Evolutionary conservation across 1,284 basidiomycete species (phyloP), one percentile per base, ranked within the genome.

Genomic region (Fomitopsis schrenkii): DNA sequence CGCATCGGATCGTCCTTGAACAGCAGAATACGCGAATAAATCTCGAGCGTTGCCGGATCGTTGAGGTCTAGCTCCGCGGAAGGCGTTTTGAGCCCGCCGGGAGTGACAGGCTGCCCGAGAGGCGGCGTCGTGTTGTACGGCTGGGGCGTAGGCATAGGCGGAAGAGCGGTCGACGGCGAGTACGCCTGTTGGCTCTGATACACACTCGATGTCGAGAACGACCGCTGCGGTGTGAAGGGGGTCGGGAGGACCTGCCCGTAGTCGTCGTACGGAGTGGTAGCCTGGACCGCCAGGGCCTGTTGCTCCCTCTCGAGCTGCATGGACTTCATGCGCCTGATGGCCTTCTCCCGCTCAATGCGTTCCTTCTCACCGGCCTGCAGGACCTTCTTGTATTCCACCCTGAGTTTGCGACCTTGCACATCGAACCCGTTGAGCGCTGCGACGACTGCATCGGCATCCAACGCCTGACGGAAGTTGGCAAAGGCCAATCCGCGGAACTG

Each of bases 311-410:
- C 93, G 40, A 97, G 77, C 72, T 97, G 94, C 88, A 97, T 95
- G 59, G 93, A 95, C 68, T 95, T 89, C 96, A 99, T 98, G 61
- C 97, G 86, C 70, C 97, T 93, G 68, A 99, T 90, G 2, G 97
- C 97, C 80, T 99, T 99, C 80, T 99, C 97, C 65, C 97, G 84
- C 76, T 99, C 97, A 72, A 99, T 99, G 61, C 95, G 87, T 74
- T 99, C 97, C 80, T 99, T 99, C 77, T 99, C 97, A 53, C 97
- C 97, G 1, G 95, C 95, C 75, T 98, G 97, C 19, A 99, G 81
- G 9, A 98, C 97, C 77, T 98, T 98, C 81, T 99, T 99, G 83
- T 98, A 99, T 77, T 99, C 97, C 62, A 98, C 97, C 40, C 97
- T 91, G 52, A 99, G 83, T 77, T 98, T 99, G 69, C 97, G 91